A percentile compares a stretch with the other conserved stretches of the same genome.
Evolutionary conservation across 805 yeast genomes (phyloP).

Genomic region (Candida patagonica): DNA sequence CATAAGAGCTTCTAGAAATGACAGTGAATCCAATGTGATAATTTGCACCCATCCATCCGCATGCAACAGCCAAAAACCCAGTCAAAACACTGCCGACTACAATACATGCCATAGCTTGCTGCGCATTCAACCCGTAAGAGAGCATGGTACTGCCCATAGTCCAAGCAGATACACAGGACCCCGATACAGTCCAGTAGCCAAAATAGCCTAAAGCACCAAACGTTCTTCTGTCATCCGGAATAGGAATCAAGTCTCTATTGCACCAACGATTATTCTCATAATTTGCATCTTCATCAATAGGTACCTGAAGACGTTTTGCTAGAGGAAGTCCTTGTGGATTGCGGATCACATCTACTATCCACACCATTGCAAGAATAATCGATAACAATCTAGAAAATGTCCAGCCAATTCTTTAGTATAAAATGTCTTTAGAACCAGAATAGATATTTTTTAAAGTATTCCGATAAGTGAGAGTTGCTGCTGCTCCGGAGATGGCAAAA

Average conservation of each 20-base stretch:
- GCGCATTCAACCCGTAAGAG: constrained; percentile 35
- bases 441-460: no score
- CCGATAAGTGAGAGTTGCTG: no score
- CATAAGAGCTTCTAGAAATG: constrained; percentile 36
- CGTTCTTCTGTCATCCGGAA: constrained; percentile 36
- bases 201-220: constrained; percentile 38
- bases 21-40: constrained; percentile 45
- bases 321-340: no score
- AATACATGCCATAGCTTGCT: constrained; percentile 37
- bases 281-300: constrained; percentile 6
- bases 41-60: constrained; percentile 40
- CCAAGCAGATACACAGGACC: constrained; percentile 34
- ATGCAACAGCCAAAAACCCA: constrained; percentile 33
- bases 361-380: no score
- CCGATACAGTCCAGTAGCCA: constrained; percentile 18
- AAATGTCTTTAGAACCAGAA: no score
- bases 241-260: constrained; percentile 34
- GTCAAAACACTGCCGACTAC: constrained; percentile 35
- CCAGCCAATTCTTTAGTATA: no score
- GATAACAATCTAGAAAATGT: no score
- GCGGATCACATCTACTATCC: no score
- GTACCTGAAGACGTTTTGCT: no score
- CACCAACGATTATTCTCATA: constrained; percentile 11
- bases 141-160: constrained; percentile 35
- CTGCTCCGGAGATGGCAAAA: no score